Evolutionary conservation across 192 early-diverging fungal species (phyloP).

Genomic region (Mortierella alpina): DNA sequence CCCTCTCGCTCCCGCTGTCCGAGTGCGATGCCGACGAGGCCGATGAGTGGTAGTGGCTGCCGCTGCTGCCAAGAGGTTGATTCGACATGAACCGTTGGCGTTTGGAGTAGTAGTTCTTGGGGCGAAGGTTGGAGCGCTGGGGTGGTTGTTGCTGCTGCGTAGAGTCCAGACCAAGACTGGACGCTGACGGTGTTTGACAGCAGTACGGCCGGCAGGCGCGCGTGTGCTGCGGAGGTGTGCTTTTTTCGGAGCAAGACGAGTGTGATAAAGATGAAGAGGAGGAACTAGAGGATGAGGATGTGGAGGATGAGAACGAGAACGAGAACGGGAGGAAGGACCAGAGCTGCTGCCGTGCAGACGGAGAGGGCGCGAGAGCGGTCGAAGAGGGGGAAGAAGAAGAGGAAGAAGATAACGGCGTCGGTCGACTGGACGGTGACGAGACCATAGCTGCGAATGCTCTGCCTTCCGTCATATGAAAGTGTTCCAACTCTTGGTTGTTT

Average conservation of each 20-base stretch:
- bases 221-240: background rate
- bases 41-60: background rate
- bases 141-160: background rate
- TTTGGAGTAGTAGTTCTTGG: constrained; percentile 52
- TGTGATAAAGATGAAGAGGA: background rate
- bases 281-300: constrained; percentile 1
- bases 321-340: constrained; percentile 2
- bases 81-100: constrained; percentile 34
- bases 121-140: constrained; percentile 35
- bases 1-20: constrained; percentile 40
- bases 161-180: background rate
- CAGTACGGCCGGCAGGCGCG: constrained; percentile 26
- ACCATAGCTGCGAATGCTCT: constrained; percentile 50
- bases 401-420: background rate
- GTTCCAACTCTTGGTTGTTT: background rate
- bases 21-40: constrained; percentile 32
- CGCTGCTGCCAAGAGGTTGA: background rate
- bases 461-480: constrained; percentile 55
- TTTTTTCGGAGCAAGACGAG: constrained; percentile 3
- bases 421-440: background rate
- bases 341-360: constrained; percentile 8
- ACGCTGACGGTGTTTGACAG: constrained; percentile 5
- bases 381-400: constrained; percentile 6
- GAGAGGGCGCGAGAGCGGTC: constrained; percentile 1
- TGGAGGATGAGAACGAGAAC: background rate